A percentile compares a stretch with the other conserved stretches of the same genome.
phyloP scores from a whole-genome alignment of 176 grass and related monocot species.

The Tillandsia leiboldiana region DNA sequence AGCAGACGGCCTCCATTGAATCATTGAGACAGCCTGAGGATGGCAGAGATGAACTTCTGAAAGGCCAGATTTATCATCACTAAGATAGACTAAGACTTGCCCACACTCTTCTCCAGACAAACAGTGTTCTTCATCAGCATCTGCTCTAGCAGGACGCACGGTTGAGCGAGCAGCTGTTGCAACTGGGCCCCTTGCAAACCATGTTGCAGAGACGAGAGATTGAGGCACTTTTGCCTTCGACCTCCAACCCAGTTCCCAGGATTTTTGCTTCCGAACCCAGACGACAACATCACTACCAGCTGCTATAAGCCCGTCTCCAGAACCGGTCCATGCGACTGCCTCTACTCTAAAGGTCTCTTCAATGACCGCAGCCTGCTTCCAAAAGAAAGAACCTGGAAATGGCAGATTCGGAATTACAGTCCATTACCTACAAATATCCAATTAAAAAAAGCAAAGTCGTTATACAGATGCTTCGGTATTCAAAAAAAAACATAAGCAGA shows the following conservation, averaged over 20 bases:
- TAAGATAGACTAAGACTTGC: slow-evolving; percentile 59
- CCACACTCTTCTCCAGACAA: slow-evolving; percentile 13
- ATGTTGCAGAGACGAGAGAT: too few species aligned
- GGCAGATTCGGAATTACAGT: too few species aligned
- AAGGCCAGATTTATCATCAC: slow-evolving; percentile 44
- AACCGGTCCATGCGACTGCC: slow-evolving; percentile 47
- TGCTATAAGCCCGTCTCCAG: slow-evolving; percentile 63
- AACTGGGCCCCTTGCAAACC: slow-evolving; percentile 49
- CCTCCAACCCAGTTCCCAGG: too few species aligned
- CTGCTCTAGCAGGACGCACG: slow-evolving; percentile 3
- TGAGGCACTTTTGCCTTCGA: too few species aligned
- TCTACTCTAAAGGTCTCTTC: slow-evolving; percentile 33
- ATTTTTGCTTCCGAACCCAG: too few species aligned
- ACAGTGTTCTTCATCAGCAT: not conserved
- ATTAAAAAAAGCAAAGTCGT: too few species aligned
- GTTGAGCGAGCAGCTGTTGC: slow-evolving; percentile 35
- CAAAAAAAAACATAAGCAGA: too few species aligned
- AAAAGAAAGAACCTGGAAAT: too few species aligned
- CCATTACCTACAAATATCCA: too few species aligned
- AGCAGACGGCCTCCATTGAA: slow-evolving; percentile 75
- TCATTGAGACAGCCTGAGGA: slow-evolving; percentile 60
- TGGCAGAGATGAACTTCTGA: slow-evolving; percentile 49
- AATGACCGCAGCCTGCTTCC: too few species aligned
- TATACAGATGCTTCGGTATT: too few species aligned
- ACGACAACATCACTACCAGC: too few species aligned